Evolutionary conservation across 345 rosid genomes (phyloP).

Genomic region (Acer campestre): DNA sequence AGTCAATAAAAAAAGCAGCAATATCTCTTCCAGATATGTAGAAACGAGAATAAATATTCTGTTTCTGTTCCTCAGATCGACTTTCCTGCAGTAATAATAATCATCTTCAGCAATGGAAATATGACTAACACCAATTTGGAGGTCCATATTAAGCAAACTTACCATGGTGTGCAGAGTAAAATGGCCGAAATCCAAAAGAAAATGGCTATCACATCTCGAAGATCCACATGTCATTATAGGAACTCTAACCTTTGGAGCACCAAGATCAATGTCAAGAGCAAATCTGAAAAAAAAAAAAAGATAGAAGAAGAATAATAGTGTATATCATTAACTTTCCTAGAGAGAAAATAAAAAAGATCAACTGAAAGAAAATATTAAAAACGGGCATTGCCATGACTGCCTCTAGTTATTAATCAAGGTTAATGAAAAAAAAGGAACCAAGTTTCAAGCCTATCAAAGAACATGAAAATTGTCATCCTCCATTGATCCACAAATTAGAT

Average conservation of each 20-base stretch:
- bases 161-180: constrained; percentile 88
- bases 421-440: neutral
- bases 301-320: neutral
- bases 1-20: constrained; percentile 86
- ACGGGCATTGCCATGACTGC: neutral
- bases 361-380: neutral
- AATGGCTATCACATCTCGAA: constrained; percentile 70
- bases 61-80: constrained; percentile 73
- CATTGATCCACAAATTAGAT: neutral
- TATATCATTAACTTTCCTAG: neutral
- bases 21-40: constrained; percentile 94
- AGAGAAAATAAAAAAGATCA: neutral
- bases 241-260: constrained; percentile 95
- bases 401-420: neutral
- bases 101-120: constrained; percentile 26
- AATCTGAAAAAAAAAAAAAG: constrained; percentile 56
- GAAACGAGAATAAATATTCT: constrained; percentile 86
- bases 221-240: constrained; percentile 74
- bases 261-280: constrained; percentile 96
- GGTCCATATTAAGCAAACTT: constrained; percentile 32
- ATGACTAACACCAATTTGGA: constrained; percentile 21
- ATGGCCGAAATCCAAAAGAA: constrained; percentile 96
- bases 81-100: constrained; percentile 57
- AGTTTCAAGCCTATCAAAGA: constrained; percentile 4
- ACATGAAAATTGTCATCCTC: neutral